A percentile compares a stretch with the other conserved stretches of the same genome.
These are phyloP conservation scores for Fragilaria crotonensis DNA, from an alignment of 108 stramenopile species.

Conservation along the genomic window DNA sequence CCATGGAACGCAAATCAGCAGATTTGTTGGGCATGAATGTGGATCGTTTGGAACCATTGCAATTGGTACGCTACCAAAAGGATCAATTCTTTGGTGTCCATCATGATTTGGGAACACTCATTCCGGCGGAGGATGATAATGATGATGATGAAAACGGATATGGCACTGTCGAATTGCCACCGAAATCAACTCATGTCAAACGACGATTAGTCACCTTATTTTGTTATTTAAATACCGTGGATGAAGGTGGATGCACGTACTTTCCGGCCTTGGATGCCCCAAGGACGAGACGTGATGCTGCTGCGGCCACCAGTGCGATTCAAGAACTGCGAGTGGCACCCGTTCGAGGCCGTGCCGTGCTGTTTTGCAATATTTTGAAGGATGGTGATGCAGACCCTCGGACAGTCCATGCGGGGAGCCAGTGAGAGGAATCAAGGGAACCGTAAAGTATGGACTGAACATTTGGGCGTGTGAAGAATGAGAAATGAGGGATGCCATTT, in stretches of 20 bases:
- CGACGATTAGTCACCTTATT: conserved; percentile 58
- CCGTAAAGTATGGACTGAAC: conserved; percentile 56
- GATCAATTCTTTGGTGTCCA: conserved; percentile 65
- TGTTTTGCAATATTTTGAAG: conserved; percentile 39
- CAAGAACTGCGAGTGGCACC: conserved; percentile 37
- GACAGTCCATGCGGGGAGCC: conserved; percentile 57
- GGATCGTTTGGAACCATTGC: conserved; percentile 40
- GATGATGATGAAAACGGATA: no score
- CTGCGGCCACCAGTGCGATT: conserved; percentile 23
- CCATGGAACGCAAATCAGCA: conserved; percentile 49
- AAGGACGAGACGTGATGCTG: no score
- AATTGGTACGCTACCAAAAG: conserved; percentile 53
- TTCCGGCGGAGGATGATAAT: no score
- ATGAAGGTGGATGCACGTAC: conserved; percentile 29
- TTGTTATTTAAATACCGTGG: conserved; percentile 49
- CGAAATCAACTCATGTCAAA: conserved; percentile 22
- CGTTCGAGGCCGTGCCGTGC: conserved; percentile 38
- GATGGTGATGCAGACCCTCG: conserved; percentile 40
- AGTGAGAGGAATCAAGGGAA: background rate
- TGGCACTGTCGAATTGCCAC: conserved; percentile 46
- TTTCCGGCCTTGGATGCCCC: conserved; percentile 14
- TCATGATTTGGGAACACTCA: conserved; percentile 56
- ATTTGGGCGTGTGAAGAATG: conserved; percentile 61
- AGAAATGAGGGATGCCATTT: no score
- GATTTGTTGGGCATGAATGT: conserved; percentile 29